Percentiles rank a stretch among this genome's conserved stretches.
These are phyloP conservation scores for Rubia tinctorum DNA, from an alignment of 305 asterid genomes.

Conservation along the genomic window DNA sequence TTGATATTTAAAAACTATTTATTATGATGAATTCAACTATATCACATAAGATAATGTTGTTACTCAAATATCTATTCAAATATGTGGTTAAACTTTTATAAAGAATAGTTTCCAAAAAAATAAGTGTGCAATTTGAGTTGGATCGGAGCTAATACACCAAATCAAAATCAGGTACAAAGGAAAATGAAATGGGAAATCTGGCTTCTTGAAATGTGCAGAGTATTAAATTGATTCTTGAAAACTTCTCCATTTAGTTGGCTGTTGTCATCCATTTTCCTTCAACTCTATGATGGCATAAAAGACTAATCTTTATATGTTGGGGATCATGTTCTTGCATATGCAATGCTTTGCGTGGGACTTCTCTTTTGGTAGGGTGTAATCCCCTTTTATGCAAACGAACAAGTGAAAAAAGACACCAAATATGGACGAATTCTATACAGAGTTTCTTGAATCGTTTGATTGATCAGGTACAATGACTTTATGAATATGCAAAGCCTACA, in stretches of 20 bases:
- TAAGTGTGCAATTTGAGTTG: no score
- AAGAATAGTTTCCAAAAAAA: no score
- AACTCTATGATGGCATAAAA: background rate
- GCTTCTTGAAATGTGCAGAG: conserved; percentile 1
- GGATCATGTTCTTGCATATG: background rate
- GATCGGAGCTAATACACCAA: no score
- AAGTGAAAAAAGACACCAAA: background rate
- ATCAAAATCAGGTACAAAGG: background rate
- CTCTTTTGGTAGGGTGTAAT: background rate
- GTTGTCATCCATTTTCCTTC: background rate
- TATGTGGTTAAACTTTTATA: no score
- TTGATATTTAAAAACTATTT: no score
- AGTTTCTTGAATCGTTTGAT: background rate
- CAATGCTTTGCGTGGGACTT: background rate
- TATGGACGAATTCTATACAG: background rate
- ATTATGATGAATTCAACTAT: no score
- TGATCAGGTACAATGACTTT: no score
- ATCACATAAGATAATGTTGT: no score
- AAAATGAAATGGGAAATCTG: background rate
- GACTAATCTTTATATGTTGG: background rate
- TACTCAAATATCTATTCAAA: no score
- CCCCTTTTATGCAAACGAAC: background rate
- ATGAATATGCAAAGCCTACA: no score
- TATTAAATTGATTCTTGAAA: background rate
- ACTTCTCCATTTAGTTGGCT: background rate